Evolutionary conservation across 169 alveolate species (phyloP).

Genomic region (Cryptosporidium felis): DNA sequence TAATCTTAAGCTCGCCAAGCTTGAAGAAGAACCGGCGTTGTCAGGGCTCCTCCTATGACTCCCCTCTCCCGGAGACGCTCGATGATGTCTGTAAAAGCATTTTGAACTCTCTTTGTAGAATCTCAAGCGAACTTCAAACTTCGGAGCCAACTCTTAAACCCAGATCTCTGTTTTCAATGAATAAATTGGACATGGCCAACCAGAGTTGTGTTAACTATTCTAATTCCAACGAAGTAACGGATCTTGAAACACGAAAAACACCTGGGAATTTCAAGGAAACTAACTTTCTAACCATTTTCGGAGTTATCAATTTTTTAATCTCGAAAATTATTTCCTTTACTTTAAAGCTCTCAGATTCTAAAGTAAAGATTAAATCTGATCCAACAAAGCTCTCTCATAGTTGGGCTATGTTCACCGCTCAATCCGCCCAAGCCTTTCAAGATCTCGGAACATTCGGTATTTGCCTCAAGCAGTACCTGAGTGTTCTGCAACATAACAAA

Average conservation of each 20-base stretch:
- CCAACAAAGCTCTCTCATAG: conserved; percentile 1
- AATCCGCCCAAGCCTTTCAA: conserved; percentile 58
- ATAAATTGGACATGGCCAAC: not conserved
- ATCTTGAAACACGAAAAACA: too few species aligned
- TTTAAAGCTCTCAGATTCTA: not conserved
- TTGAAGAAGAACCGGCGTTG: not conserved
- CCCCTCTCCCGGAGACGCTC: not conserved
- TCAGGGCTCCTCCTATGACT: not conserved
- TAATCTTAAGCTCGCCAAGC: not conserved
- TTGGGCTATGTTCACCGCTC: conserved; percentile 5
- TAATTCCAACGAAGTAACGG: too few species aligned
- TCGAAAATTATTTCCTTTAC: not conserved
- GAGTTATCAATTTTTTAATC: conserved; percentile 32
- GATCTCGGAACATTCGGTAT: conserved; percentile 1
- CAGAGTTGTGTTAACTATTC: too few species aligned
- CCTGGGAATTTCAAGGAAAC: not conserved
- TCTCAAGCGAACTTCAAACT: conserved; percentile 22
- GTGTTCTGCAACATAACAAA: not conserved
- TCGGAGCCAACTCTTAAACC: conserved; percentile 5
- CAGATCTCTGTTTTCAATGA: conserved; percentile 37
- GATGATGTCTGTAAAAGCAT: conserved; percentile 3
- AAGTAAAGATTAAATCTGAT: not conserved
- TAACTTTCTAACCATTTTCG: not conserved
- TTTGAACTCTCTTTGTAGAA: not conserved
- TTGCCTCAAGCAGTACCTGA: conserved; percentile 14